phyloP scores from a whole-genome alignment of 2,329 filamentous ascomycete genomes.

The Canariomyces notabilis region DNA sequence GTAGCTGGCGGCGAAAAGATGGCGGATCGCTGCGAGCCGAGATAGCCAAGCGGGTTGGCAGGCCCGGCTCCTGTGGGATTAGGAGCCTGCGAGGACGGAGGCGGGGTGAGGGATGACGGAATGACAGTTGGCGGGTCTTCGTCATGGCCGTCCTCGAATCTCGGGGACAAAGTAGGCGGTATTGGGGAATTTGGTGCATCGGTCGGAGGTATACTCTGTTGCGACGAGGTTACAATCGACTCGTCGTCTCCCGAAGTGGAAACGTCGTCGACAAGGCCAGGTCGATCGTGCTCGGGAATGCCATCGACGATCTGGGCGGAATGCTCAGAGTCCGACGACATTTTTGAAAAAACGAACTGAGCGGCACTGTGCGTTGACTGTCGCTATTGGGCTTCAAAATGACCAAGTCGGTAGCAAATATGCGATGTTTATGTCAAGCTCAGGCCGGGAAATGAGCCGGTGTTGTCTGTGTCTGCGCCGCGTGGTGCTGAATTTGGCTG shows the following conservation, averaged over 20 bases:
- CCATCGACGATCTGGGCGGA: constrained; percentile 32
- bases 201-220: constrained; percentile 54
- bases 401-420: neutral
- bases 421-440: constrained; percentile 3
- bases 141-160: constrained; percentile 46
- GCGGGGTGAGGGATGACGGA: constrained; percentile 54
- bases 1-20: constrained; percentile 54
- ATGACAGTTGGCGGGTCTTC: constrained; percentile 42
- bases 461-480: neutral
- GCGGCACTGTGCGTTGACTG: neutral
- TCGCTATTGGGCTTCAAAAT: neutral
- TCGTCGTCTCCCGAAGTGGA: constrained; percentile 30
- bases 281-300: constrained; percentile 20
- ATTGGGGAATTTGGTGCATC: constrained; percentile 50
- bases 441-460: neutral
- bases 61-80: constrained; percentile 27
- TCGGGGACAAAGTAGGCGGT: constrained; percentile 45
- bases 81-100: constrained; percentile 49
- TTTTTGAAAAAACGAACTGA: neutral
- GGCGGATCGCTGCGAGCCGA: constrained; percentile 41
- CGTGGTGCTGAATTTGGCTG: constrained; percentile 13
- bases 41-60: constrained; percentile 30
- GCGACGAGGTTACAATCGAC: constrained; percentile 36
- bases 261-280: constrained; percentile 29
- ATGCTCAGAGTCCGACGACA: constrained; percentile 32